Conservation (phyloP, 169 alveolate species). For the Plasmodium blacklocki region DNA sequence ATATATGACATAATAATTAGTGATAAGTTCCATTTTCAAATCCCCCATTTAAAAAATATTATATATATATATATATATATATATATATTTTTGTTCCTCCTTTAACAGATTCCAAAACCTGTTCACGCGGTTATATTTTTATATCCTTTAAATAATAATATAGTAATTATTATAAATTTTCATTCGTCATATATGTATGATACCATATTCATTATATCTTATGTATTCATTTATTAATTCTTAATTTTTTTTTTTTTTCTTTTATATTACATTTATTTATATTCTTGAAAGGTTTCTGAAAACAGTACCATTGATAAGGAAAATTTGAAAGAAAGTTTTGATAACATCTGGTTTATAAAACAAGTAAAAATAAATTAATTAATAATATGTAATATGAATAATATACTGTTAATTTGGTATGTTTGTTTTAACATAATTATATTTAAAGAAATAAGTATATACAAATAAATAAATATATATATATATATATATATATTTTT, state of each 20-base stretch:
- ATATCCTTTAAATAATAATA: constrained; percentile 35
- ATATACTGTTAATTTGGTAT: too few relatives aligned
- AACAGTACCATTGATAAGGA: neutral
- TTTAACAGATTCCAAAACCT: constrained; percentile 59
- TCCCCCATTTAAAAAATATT: neutral
- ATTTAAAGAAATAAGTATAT: neutral
- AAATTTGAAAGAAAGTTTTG: neutral
- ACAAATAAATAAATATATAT: neutral
- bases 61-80: constrained; percentile 6
- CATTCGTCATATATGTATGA: neutral
- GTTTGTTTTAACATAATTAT: too few relatives aligned
- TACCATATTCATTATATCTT: neutral
- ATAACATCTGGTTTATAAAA: constrained; percentile 52
- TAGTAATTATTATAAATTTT: neutral
- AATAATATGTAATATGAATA: neutral
- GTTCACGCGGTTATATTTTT: constrained; percentile 61
- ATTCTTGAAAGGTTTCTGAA: neutral
- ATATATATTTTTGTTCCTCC: neutral
- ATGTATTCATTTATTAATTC: neutral
- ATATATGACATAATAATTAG: too few relatives aligned
- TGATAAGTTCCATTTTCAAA: too few relatives aligned
- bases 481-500: neutral
- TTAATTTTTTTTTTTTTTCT: constrained; percentile 37
- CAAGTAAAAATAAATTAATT: constrained; percentile 30
- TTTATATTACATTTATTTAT: neutral